These are phyloP conservation scores for Claviceps quebecensis DNA, from an alignment of 2,329 filamentous ascomycete genomes.

Conservation along the genomic window DNA sequence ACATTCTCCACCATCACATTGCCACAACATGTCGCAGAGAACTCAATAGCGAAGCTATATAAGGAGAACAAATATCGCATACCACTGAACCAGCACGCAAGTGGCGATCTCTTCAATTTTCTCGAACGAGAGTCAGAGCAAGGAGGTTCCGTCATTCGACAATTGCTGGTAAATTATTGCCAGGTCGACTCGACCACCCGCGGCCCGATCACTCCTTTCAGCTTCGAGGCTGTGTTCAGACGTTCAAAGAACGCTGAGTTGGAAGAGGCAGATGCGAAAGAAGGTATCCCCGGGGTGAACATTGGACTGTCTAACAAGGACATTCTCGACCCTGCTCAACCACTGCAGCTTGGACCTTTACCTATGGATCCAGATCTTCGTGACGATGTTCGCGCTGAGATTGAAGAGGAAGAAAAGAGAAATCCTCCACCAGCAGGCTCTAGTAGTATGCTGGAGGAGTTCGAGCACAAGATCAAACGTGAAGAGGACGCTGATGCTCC, in stretches of 20 bases:
- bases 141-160: conserved; percentile 64
- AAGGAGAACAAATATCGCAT: conserved; percentile 77
- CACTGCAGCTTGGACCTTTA: conserved; percentile 64
- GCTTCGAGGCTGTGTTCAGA: conserved; percentile 46
- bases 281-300: conserved; percentile 50
- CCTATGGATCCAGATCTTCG: conserved; percentile 73
- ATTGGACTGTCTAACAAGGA: conserved; percentile 49
- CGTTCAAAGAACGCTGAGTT: conserved; percentile 46
- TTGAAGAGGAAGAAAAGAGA: conserved; percentile 72
- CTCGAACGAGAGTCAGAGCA: conserved; percentile 75
- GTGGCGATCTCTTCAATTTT: conserved; percentile 71
- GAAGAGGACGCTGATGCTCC: conserved; percentile 81
- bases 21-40: conserved; percentile 65
- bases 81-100: conserved; percentile 74
- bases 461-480: conserved; percentile 75
- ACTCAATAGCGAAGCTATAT: conserved; percentile 67
- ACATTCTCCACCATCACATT: conserved; percentile 60
- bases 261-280: conserved; percentile 47
- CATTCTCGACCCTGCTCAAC: conserved; percentile 38
- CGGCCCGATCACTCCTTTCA: conserved; percentile 50
- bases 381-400: conserved; percentile 72
- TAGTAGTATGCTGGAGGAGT: conserved; percentile 68
- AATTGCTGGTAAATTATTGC: conserved; percentile 52
- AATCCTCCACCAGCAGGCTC: conserved; percentile 59
- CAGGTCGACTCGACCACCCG: conserved; percentile 43